Evolutionary conservation across 129 eudicot species (phyloP), one percentile per base, ranked within the genome.

Genomic region (Flaveria robusta): DNA sequence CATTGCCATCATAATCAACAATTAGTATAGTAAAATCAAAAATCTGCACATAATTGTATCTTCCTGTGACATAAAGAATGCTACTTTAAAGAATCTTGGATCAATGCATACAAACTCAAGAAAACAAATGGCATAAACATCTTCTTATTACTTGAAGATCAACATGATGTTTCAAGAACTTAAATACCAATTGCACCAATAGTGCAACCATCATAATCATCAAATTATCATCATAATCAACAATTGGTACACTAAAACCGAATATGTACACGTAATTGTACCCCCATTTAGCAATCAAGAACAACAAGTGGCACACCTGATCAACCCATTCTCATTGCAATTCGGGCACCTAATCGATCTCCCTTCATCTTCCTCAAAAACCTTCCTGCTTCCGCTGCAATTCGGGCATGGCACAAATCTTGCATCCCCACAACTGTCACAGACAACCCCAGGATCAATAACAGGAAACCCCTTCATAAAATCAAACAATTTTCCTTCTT

Each of bases 241-340:
- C 15, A 29, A 23, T 27, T 54, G 70, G 77, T 49, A 58, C 51
- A 52, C 29, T 63, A 66, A 68, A 77, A 65, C 58, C 29, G 18
- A 80, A 74, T 81, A 64, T 74, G 66, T 67, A 77, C 82, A 63
- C 50, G 41, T 56, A 59, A 73, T 45, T 5, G 45, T 10, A 23
- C 37, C 26, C 23, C 58, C 24, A 9, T 2, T 51, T 27, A 74
- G 20, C 71, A 79, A 75, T 91, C 90, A 94, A 43, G 88, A 70
- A 79, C 93, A 91, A 79, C 98, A 94, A 68, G 77, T 39, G 0
- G 85, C 85, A 75, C 98, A 94, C 66, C 96, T 83, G 79, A 94
- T 77, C 86, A 94, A 75, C 29, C 98, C 98, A 76, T 94, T 94
- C 85, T 94, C 97, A 64, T 94, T 94, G 85, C 98, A 94, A 69